Evolutionary conservation across 2,329 filamentous ascomycete species (phyloP), one percentile per base, ranked within the genome.

Genomic region (Epichloe sylvatica): DNA sequence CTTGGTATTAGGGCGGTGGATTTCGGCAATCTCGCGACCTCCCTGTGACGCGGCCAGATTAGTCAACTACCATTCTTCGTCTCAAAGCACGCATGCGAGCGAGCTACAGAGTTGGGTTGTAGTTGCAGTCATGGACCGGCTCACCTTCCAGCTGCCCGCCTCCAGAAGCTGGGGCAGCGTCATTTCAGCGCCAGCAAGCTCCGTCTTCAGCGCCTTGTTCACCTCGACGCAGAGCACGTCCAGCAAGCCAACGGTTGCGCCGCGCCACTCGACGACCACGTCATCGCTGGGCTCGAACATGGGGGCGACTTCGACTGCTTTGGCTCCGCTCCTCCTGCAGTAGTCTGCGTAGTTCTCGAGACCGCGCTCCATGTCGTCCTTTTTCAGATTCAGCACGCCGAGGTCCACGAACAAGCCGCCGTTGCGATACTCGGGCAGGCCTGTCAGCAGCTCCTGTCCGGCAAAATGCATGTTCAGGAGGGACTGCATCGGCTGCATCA

Each of bases 141-240:
- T 69, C 67, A 92, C 90, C 85, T 97, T 97, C 91, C 92, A 98
- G 62, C 87, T 94, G 47, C 92, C 92, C 13, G 91, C 92, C 67
- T 97, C 92, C 17, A 98, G 74, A 71, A 98, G 80, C 65, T 98
- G 92, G 5, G 90, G 81, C 57, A 97, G 68, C 39, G 73, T 86
- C 63, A 98, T 69, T 56, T 91, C 80, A 37, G 78, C 71, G 3
- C 85, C 87, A 7, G 73, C 75, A 39, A 96, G 68, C 49, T 80
- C 75, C 2, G 59, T 61, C 50, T 78, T 80, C 45, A 96, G 69
- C 39, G 72, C 67, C 63, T 86, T 87, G 56, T 76, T 72, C 36
- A 80, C 72, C 45, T 76, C 72, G 2, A 53, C 56, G 49, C 72
- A 72, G 38, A 83, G 64, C 52, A 65, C 64, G 56, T 83, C 79